phyloP scores from a whole-genome alignment of 1,284 basidiomycete species.

The Boletus smithii region DNA sequence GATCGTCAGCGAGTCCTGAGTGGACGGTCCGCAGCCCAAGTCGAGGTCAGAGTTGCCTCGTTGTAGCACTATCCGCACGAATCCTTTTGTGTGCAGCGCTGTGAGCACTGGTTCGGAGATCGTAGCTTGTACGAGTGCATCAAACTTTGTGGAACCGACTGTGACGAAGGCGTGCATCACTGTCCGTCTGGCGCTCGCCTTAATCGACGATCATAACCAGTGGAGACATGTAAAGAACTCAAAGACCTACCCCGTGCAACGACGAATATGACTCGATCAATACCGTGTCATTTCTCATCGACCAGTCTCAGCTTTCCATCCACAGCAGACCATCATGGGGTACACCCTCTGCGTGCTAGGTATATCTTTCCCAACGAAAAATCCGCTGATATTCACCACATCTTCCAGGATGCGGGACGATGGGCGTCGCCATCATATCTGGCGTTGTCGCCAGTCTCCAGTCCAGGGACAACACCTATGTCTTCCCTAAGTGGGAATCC shows the following conservation, averaged over 20 bases:
- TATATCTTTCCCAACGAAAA: conserved; percentile 10
- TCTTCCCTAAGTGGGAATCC: conserved; percentile 66
- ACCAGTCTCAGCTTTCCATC: background rate
- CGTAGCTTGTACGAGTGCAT: conserved; percentile 63
- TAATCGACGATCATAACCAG: background rate
- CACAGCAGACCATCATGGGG: conserved; percentile 36
- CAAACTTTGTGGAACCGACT: conserved; percentile 89
- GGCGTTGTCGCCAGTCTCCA: conserved; percentile 80
- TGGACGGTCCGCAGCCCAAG: too few relatives aligned
- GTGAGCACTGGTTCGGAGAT: conserved; percentile 57
- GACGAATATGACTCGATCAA: conserved; percentile 22
- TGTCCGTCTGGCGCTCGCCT: too few relatives aligned
- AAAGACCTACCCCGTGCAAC: too few relatives aligned
- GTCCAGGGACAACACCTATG: conserved; percentile 37
- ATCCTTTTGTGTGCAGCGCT: conserved; percentile 53
- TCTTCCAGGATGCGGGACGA: conserved; percentile 89
- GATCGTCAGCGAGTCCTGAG: conserved; percentile 25
- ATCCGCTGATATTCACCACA: conserved; percentile 8
- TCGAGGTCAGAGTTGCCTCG: conserved; percentile 57
- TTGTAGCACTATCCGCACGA: conserved; percentile 65
- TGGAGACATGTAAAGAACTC: too few relatives aligned
- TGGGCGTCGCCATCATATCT: conserved; percentile 95
- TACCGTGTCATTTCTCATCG: background rate
- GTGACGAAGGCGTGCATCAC: conserved; percentile 75
- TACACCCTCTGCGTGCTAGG: conserved; percentile 43